Conservation (phyloP, 2,329 filamentous ascomycete genomes). For the Penicillium sp. region DNA sequence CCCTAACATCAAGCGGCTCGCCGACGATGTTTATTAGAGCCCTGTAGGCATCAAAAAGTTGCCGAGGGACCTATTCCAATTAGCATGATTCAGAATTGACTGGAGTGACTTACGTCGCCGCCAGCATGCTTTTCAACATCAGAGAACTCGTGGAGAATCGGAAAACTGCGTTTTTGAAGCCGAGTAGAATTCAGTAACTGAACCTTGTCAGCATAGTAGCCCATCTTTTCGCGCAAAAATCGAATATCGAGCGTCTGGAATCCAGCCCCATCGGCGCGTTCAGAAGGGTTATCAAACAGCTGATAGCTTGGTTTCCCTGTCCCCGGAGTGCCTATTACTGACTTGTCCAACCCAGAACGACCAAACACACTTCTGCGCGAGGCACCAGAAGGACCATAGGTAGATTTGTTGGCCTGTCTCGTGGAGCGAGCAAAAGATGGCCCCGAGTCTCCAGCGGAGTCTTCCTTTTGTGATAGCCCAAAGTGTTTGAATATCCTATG, state of each 20-base stretch:
- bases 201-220: constrained; percentile 78
- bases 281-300: constrained; percentile 73
- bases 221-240: constrained; percentile 81
- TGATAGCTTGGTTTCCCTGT: constrained; percentile 62
- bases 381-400: constrained; percentile 46
- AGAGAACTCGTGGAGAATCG: constrained; percentile 76
- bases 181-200: constrained; percentile 77
- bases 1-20: constrained; percentile 68
- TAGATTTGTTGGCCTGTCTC: constrained; percentile 49
- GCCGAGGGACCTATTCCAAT: constrained; percentile 64
- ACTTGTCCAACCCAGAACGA: constrained; percentile 74
- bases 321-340: constrained; percentile 82
- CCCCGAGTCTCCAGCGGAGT: constrained; percentile 44
- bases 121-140: constrained; percentile 73
- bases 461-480: constrained; percentile 69
- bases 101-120: constrained; percentile 59
- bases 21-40: constrained; percentile 79
- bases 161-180: constrained; percentile 68
- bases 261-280: constrained; percentile 57
- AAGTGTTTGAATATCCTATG: constrained; percentile 96
- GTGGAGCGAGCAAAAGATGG: constrained; percentile 57
- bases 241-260: constrained; percentile 70
- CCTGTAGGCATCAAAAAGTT: constrained; percentile 81
- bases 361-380: constrained; percentile 65
- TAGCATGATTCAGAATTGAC: constrained; percentile 18